A percentile compares a stretch with the other conserved stretches of the same genome.
Evolutionary conservation across 2,329 filamentous ascomycete genomes (phyloP).

Genomic region (Aspergillus arachidicola): DNA sequence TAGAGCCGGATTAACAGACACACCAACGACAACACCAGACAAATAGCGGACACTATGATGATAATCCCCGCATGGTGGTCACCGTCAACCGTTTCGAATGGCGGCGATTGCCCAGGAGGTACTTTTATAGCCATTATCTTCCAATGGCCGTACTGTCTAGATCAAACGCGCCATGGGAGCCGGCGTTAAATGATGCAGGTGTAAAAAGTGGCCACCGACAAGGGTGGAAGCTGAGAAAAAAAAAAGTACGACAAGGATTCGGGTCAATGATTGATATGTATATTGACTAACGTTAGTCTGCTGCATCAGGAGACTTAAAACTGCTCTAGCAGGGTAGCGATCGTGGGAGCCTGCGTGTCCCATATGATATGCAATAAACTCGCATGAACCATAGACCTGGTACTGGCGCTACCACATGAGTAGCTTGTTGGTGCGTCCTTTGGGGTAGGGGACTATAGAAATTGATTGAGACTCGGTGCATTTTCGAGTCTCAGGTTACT

Average conservation of each 20-base stretch:
- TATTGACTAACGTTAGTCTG: no score
- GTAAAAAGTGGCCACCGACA: not conserved
- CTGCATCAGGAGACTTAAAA: not conserved
- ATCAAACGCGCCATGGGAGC: not conserved
- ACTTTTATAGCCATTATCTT: slow-evolving; percentile 13
- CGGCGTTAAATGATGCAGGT: not conserved
- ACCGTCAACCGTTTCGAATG: slow-evolving; percentile 29
- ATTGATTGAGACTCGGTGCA: not conserved
- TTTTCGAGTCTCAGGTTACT: not conserved
- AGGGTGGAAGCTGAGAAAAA: not conserved
- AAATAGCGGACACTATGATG: slow-evolving; percentile 33
- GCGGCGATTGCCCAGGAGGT: slow-evolving; percentile 22
- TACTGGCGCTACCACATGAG: not conserved
- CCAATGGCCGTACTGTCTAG: not conserved
- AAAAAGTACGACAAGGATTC: not conserved
- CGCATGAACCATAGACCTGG: slow-evolving; percentile 2
- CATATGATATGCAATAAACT: not conserved
- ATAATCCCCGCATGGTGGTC: slow-evolving; percentile 34
- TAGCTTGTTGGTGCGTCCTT: not conserved
- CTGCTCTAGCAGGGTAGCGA: not conserved
- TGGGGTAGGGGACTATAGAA: not conserved
- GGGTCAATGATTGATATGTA: not conserved
- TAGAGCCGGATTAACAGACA: slow-evolving; percentile 29
- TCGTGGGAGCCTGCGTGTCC: not conserved
- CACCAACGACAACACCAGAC: slow-evolving; percentile 29